A percentile compares a stretch with the other conserved stretches of the same genome.
Evolutionary conservation across 768 basidiomycete species (phyloP).

Genomic region (Russula abietina): DNA sequence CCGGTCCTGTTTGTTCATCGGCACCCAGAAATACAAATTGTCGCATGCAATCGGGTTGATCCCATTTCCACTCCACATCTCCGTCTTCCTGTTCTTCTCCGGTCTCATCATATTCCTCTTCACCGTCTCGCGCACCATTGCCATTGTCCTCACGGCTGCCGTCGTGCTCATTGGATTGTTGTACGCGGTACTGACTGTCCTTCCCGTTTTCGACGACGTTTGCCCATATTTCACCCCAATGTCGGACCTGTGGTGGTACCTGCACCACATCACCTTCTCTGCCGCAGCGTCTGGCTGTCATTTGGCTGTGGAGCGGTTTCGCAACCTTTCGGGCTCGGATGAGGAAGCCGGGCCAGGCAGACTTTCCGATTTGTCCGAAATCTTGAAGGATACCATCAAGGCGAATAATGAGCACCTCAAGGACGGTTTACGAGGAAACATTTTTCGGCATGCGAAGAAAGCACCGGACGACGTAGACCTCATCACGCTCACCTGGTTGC

Average conservation of each 20-base stretch:
- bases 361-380: background rate
- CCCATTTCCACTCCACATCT: slow-evolving; percentile 18
- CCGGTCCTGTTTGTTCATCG: slow-evolving; percentile 14
- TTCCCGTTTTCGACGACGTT: background rate
- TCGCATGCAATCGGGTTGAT: slow-evolving; percentile 29
- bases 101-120: slow-evolving; percentile 18
- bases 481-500: background rate
- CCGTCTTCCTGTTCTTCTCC: slow-evolving; percentile 21
- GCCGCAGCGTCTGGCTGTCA: background rate
- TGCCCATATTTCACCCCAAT: slow-evolving; percentile 22
- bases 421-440: background rate
- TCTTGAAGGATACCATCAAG: background rate
- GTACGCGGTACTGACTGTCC: slow-evolving; percentile 8
- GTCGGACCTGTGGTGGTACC: slow-evolving; percentile 7
- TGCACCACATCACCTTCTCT: background rate
- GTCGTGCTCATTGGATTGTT: background rate
- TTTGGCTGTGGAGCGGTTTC: background rate
- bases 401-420: background rate
- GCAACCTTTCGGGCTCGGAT: background rate
- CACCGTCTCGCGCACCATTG: slow-evolving; percentile 3
- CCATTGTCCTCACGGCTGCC: background rate
- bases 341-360: background rate
- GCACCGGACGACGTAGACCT: background rate
- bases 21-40: slow-evolving; percentile 8
- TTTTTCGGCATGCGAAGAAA: background rate